phyloP scores from a whole-genome alignment of 805 yeast species.

The Zygosaccharomyces bailii region DNA sequence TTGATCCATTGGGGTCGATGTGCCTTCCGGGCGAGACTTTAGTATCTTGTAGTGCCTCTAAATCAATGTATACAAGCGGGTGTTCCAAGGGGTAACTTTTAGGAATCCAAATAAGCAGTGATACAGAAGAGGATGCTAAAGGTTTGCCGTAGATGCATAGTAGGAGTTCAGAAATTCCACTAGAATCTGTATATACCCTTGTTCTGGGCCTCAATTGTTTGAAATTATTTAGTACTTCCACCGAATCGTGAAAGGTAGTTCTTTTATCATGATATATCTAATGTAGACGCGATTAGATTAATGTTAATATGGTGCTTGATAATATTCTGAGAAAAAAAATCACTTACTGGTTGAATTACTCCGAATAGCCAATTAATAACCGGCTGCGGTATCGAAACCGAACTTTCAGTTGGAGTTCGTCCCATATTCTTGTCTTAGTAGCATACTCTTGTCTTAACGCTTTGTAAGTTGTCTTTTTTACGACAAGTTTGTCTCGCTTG shows the following conservation, averaged over 20 bases:
- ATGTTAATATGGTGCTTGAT: background rate
- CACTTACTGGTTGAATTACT: constrained; percentile 48
- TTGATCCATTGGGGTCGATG: constrained; percentile 66
- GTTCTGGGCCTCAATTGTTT: constrained; percentile 65
- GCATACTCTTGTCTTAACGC: background rate
- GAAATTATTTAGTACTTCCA: constrained; percentile 46
- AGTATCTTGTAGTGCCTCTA: constrained; percentile 43
- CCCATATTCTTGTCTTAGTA: background rate
- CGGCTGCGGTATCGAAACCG: constrained; percentile 12
- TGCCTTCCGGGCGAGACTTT: constrained; percentile 56
- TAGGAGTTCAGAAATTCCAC: constrained; percentile 58
- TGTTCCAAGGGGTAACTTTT: constrained; percentile 60
- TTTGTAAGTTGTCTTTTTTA: constrained; percentile 3
- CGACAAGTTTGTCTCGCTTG: constrained; percentile 5
- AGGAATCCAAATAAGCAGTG: constrained; percentile 76
- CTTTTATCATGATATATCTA: constrained; percentile 58
- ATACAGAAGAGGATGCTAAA: constrained; percentile 40
- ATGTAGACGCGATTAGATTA: background rate
- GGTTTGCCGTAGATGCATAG: constrained; percentile 59
- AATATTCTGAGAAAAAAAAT: background rate
- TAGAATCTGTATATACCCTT: constrained; percentile 51
- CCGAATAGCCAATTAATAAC: constrained; percentile 57
- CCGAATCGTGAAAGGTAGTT: constrained; percentile 57
- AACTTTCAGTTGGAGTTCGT: background rate
- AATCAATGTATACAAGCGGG: constrained; percentile 62